These are phyloP conservation scores for Coemansia sp. DNA, from an alignment of 192 early-diverging fungal genomes.

Conservation along the genomic window DNA sequence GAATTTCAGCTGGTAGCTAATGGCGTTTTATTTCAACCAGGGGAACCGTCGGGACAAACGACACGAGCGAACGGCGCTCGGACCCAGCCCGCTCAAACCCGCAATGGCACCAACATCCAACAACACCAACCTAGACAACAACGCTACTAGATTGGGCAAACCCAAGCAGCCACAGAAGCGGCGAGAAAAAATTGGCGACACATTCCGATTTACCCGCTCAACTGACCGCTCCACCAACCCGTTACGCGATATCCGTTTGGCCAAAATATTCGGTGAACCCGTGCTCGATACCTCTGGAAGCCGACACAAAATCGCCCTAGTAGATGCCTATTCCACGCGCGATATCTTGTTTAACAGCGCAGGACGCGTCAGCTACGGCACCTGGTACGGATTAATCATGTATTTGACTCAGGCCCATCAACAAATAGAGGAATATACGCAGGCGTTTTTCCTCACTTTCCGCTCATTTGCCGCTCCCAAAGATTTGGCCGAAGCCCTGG, in stretches of 20 bases:
- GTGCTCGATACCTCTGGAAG: background rate
- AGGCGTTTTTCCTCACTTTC: conserved; percentile 84
- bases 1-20: background rate
- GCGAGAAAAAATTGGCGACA: conserved; percentile 18
- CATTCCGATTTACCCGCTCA: conserved; percentile 7
- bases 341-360: conserved; percentile 43
- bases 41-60: conserved; percentile 18
- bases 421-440: conserved; percentile 55
- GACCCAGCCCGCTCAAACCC: background rate
- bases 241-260: conserved; percentile 24
- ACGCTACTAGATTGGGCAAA: background rate
- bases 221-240: conserved; percentile 8
- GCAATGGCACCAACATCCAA: background rate
- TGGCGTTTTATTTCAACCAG: conserved; percentile 54
- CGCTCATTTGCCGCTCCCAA: conserved; percentile 73
- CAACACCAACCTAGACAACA: background rate
- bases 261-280: conserved; percentile 35
- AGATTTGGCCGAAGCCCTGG: conserved; percentile 65
- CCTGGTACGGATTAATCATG: conserved; percentile 39
- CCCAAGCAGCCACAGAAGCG: conserved; percentile 5
- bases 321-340: background rate
- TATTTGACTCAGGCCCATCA: conserved; percentile 56
- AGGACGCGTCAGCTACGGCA: conserved; percentile 54
- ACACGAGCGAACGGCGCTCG: background rate
- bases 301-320: background rate